Percentiles rank a stretch among this genome's conserved stretches.
Conservation (phyloP, 345 rosid species). For the Triadica sebifera region DNA sequence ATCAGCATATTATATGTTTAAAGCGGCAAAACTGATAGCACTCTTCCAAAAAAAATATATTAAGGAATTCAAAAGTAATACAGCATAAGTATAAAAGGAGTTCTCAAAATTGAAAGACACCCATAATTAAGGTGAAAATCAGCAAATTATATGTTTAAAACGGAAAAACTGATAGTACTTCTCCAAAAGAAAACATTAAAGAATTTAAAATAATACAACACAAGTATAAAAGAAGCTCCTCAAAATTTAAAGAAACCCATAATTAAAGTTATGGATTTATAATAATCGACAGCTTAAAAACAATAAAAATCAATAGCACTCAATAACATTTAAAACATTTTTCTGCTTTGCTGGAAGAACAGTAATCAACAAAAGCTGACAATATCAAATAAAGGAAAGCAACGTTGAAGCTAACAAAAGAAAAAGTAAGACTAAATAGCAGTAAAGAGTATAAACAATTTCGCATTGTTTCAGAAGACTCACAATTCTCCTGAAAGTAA, state of each 20-base stretch:
- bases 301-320: background rate
- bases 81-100: too few species aligned
- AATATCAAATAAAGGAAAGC: background rate
- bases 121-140: too few species aligned
- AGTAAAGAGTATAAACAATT: background rate
- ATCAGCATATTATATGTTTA: background rate
- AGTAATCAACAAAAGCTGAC: background rate
- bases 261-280: background rate
- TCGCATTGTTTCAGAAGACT: conserved; percentile 23
- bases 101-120: background rate
- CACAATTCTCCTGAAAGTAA: conserved; percentile 72
- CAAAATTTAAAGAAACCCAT: background rate
- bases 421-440: background rate
- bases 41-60: too few species aligned
- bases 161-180: too few species aligned
- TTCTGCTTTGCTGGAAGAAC: too few species aligned
- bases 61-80: too few species aligned
- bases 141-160: too few species aligned
- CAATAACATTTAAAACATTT: background rate
- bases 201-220: too few species aligned
- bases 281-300: background rate
- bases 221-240: too few species aligned
- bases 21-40: too few species aligned
- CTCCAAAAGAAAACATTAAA: too few species aligned
- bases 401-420: background rate